Percentiles rank a stretch among this genome's conserved stretches.
Conservation (phyloP, 345 rosid genomes). For the Euphorbia pulcherrima region DNA sequence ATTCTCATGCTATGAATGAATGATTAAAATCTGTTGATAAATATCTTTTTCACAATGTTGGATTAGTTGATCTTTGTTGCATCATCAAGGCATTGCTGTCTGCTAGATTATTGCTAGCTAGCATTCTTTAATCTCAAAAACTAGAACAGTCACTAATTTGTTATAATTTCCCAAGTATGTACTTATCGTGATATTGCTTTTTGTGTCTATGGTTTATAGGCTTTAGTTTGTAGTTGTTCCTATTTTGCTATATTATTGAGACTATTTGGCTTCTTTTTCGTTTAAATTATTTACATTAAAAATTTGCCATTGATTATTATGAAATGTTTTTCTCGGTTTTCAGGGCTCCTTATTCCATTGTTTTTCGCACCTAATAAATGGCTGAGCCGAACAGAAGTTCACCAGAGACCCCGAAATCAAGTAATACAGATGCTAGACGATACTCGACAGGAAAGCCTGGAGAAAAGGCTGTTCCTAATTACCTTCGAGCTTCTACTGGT, state of each 20-base stretch:
- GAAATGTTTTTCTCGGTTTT: slow-evolving; percentile 4
- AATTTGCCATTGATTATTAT: not conserved
- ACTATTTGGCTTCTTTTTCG: slow-evolving; percentile 1
- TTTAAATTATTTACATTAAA: not conserved
- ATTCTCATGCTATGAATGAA: not conserved
- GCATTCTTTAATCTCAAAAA: not conserved
- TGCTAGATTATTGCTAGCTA: not conserved
- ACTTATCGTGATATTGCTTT: not conserved
- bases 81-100: not conserved
- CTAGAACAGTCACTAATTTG: not conserved
- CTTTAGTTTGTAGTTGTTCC: not conserved
- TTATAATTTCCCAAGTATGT: not conserved
- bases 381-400: slow-evolving; percentile 37
- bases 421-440: slow-evolving; percentile 35
- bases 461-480: slow-evolving; percentile 50
- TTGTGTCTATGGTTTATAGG: not conserved
- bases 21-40: not conserved
- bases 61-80: not conserved
- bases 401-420: slow-evolving; percentile 30
- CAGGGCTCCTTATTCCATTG: slow-evolving; percentile 2
- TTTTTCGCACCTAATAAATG: slow-evolving; percentile 30
- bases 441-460: slow-evolving; percentile 37
- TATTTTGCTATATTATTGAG: not conserved
- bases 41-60: not conserved
- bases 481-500: slow-evolving; percentile 67